phyloP scores from a whole-genome alignment of 2,329 filamentous ascomycete genomes.

The Fusarium scirpi region DNA sequence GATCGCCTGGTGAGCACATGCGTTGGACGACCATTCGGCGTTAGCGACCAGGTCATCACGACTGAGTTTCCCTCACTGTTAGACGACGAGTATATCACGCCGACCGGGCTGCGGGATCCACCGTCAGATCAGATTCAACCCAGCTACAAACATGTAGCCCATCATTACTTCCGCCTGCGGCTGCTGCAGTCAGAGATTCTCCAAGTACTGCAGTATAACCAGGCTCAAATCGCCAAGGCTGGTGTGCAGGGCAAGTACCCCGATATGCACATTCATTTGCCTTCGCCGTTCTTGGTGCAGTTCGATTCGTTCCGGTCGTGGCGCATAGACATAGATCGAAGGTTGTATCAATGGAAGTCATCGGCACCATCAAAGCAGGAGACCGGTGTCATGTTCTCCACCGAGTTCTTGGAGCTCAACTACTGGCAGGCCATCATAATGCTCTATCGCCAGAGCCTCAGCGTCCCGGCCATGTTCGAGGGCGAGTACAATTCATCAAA shows the following conservation, averaged over 20 bases:
- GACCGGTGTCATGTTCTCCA: slow-evolving; percentile 89
- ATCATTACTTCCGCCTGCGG: slow-evolving; percentile 91
- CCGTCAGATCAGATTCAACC: slow-evolving; percentile 69
- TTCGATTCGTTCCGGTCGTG: slow-evolving; percentile 90
- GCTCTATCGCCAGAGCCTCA: slow-evolving; percentile 91
- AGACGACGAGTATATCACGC: slow-evolving; percentile 89
- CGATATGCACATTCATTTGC: slow-evolving; percentile 81
- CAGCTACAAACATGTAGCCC: slow-evolving; percentile 90
- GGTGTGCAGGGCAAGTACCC: slow-evolving; percentile 75
- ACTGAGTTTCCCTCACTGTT: slow-evolving; percentile 92
- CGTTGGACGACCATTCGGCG: slow-evolving; percentile 91
- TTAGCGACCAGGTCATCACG: slow-evolving; percentile 96
- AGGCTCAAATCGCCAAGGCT: slow-evolving; percentile 81
- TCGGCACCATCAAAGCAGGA: slow-evolving; percentile 80
- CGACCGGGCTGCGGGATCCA: slow-evolving; percentile 76
- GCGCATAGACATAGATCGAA: slow-evolving; percentile 86
- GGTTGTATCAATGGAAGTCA: slow-evolving; percentile 88
- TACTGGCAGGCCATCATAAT: slow-evolving; percentile 98
- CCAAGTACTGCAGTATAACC: slow-evolving; percentile 92
- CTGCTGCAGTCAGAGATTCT: slow-evolving; percentile 94
- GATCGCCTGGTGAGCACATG: slow-evolving; percentile 96
- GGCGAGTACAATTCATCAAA: slow-evolving; percentile 77
- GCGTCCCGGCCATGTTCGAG: slow-evolving; percentile 86
- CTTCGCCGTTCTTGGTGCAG: slow-evolving; percentile 85
- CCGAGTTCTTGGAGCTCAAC: slow-evolving; percentile 92